A percentile compares a stretch with the other conserved stretches of the same genome.
These are phyloP conservation scores for Blastobotrys aristatus DNA, from an alignment of 1,139 yeast genomes.

Conservation along the genomic window DNA sequence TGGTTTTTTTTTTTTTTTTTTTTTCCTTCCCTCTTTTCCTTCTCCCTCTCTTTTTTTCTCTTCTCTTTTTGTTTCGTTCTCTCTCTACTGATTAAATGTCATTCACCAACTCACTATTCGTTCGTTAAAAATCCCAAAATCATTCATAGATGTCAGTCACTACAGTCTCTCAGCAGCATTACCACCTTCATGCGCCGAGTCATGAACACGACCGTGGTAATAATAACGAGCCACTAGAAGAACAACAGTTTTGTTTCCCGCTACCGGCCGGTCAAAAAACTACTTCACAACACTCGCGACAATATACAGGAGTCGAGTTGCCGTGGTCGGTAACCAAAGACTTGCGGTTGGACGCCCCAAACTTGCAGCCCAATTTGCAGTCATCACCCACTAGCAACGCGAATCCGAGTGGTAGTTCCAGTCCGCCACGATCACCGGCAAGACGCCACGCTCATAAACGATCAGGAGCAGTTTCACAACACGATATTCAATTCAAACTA, in stretches of 20 bases:
- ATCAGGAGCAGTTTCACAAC: conserved; percentile 19
- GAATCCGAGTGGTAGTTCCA: neutral
- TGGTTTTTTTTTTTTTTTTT: neutral
- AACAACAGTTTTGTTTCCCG: conserved; percentile 6
- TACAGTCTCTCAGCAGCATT: too few species aligned
- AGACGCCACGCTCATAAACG: conserved; percentile 18
- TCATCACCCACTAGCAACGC: neutral
- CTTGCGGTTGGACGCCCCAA: neutral
- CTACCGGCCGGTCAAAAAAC: conserved; percentile 4
- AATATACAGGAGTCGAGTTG: conserved; percentile 14
- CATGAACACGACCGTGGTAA: too few species aligned
- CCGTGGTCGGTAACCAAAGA: conserved; percentile 12
- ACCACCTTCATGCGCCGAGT: too few species aligned
- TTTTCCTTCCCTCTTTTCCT: neutral
- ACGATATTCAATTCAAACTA: conserved; percentile 12
- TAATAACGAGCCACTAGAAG: too few species aligned
- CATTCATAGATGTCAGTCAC: neutral
- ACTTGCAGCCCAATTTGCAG: too few species aligned
- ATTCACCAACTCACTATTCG: neutral
- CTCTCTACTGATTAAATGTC: neutral
- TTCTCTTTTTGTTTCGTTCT: neutral
- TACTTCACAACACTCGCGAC: conserved; percentile 12
- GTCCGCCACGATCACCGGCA: conserved; percentile 16
- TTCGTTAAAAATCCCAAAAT: neutral
- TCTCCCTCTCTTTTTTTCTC: neutral